Conservation (phyloP, 2,329 filamentous ascomycete species). For the Pestalotiopsis sp. region DNA sequence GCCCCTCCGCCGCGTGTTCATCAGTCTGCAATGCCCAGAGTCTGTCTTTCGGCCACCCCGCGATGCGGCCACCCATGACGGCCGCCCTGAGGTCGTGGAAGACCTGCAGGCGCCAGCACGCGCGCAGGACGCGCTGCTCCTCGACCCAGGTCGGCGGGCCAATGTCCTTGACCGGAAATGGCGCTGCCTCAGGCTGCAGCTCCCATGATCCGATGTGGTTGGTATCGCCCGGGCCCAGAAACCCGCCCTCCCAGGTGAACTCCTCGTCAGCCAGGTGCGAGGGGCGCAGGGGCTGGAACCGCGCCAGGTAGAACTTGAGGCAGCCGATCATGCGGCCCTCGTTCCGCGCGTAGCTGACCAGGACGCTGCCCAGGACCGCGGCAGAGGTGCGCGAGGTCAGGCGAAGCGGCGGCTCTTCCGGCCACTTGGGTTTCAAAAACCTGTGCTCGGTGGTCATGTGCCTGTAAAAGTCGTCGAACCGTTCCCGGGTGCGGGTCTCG, state of each 20-base stretch:
- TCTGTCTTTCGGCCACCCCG: too few species aligned
- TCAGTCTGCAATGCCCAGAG: too few species aligned
- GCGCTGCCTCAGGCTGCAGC: neutral
- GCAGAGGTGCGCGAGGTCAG: neutral
- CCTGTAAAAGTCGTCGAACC: neutral
- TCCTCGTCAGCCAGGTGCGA: neutral
- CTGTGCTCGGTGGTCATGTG: too few species aligned
- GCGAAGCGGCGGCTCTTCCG: too few species aligned
- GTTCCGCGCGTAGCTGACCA: neutral
- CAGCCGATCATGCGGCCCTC: neutral
- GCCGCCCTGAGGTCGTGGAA: too few species aligned
- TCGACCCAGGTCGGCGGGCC: neutral
- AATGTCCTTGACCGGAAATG: neutral
- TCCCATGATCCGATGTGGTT: neutral
- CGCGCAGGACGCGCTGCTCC: neutral
- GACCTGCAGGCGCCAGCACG: neutral
- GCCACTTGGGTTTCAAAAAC: too few species aligned
- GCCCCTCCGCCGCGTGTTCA: too few species aligned
- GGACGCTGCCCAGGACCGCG: neutral
- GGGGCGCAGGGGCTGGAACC: neutral
- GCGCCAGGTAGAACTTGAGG: neutral
- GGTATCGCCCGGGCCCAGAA: neutral
- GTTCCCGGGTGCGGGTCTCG: neutral
- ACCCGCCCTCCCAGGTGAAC: neutral
- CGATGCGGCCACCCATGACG: too few species aligned